Evolutionary conservation across 2,329 filamentous ascomycete genomes (phyloP).

Genomic region (Aphanocladium album): DNA sequence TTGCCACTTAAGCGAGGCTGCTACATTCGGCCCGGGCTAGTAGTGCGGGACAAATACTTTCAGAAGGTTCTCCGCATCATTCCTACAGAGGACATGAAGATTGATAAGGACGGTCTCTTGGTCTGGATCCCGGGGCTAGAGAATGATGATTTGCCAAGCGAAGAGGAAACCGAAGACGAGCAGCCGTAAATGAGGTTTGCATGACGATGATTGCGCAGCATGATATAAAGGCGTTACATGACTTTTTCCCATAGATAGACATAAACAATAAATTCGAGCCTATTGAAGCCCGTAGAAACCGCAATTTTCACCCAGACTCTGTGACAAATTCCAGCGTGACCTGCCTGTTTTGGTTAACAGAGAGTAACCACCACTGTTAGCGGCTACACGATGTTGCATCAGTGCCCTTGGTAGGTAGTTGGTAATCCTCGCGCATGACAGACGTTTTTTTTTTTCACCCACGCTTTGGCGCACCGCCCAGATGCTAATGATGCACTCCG

Average conservation of each 20-base stretch:
- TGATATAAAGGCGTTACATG: not conserved
- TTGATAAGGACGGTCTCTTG: conserved; percentile 58
- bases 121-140: conserved; percentile 50
- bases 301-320: not conserved
- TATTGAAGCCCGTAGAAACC: not conserved
- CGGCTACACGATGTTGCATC: too few species aligned
- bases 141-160: conserved; percentile 21
- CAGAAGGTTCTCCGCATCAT: conserved; percentile 82
- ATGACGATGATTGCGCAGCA: not conserved
- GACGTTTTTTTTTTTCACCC: too few species aligned
- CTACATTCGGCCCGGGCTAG: conserved; percentile 68
- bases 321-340: too few species aligned
- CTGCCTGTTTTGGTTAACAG: too few species aligned
- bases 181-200: conserved; percentile 3
- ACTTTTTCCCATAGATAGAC: not conserved
- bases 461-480: too few species aligned
- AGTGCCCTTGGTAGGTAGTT: too few species aligned
- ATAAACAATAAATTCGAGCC: not conserved
- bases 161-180: conserved; percentile 15
- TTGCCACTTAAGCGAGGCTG: conserved; percentile 59
- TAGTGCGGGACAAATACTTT: conserved; percentile 86
- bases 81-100: conserved; percentile 67
- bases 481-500: too few species aligned
- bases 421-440: too few species aligned
- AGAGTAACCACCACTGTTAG: too few species aligned